Evolutionary conservation across 2,329 filamentous ascomycete species (phyloP), one percentile per base, ranked within the genome.

Genomic region (Alternaria gaisen): DNA sequence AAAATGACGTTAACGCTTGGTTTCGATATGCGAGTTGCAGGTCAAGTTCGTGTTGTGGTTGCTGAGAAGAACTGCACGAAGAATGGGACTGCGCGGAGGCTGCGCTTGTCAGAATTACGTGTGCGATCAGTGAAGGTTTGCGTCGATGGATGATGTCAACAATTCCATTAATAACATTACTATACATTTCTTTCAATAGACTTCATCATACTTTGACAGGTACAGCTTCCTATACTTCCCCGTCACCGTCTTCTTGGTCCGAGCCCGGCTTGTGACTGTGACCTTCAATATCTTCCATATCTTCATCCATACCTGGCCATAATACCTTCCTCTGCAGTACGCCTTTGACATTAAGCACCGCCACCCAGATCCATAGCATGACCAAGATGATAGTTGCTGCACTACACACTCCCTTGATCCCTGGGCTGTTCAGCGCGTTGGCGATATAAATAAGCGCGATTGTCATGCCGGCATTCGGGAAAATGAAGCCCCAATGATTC

Each of bases 401-500:
- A 8, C 83, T 84, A 10, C 83, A 83, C 24, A 88, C 78, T 57
- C 58, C 83, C 85, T 68, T 83, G 72, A 89, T 77, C 0, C 80
- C 84, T 0, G 78, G 59, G 63, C 85, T 88, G 0, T 81, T 72
- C 12, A 88, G 77, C 0, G 77, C 81, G n/a, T 81, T 80, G 2
- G 85, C 87, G 47, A 89, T 79, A 9, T 85, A 80, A 34, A 62
- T 89, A 83, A 44, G 83, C 80, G 5, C 86, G 82, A 58, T 80
- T 1, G 85, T 86, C 57, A 90, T 85, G 0, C 88, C 88, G 1
- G 84, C 86, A 61, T 90, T 26, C 80, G 86, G 87, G 68, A 90
- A 90, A 22, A 90, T 83, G 73, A 88, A 88, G 9, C 85, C 86
- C 87, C 87, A 90, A 64, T 66, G 71, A 38, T 72, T 73, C 7